Evolutionary conservation across 2,329 filamentous ascomycete species (phyloP), one percentile per base, ranked within the genome.

Genomic region (Botrytis tulipae): DNA sequence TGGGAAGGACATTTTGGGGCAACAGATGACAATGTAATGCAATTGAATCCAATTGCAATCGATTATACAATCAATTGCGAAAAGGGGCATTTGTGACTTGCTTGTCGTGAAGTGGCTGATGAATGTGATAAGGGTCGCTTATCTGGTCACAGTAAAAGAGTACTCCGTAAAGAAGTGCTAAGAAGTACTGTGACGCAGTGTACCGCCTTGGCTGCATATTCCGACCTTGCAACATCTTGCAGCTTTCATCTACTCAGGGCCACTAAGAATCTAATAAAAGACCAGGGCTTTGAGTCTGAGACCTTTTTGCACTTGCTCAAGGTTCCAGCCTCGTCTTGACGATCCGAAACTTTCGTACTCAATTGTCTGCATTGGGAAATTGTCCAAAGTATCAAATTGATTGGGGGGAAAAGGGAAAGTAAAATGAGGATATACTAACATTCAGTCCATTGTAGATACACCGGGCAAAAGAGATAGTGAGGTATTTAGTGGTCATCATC

Each of bases 261-360:
- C 71, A 72, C 62, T 68, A 20, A 68, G 32, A 62, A 66, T 66
- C 61, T 66, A 72, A 48, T 37, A 72, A 68, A 69, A 54, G 62
- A 67, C 60, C 46, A 57, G 61, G 70, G 62, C 29, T 59, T 54
- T 42, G 51, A 32, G 48, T 67, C 70, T 59, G 37, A 67, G 61
- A 72, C 37, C 32, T 65, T 42, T 59, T 32, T 42, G 61, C 70
- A 72, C 70, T 72, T 54, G 70, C 70, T 32, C 48, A 72, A 67
- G 48, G 61, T 72, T 72, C 71, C 71, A 72, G 71, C 71, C 71
- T 68, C 65, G 65, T 68, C 65, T 69, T 61, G 71, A 61, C 37
- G 40, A n/a, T 72, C 32, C 51, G 48, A 35, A 37, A 46, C 62
- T 54, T 32, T 68, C 37, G 65, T 67, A 40, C 62, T 60, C 59